Conservation (phyloP, 495 filamentous ascomycete species). For the Xylaria telfairii region DNA sequence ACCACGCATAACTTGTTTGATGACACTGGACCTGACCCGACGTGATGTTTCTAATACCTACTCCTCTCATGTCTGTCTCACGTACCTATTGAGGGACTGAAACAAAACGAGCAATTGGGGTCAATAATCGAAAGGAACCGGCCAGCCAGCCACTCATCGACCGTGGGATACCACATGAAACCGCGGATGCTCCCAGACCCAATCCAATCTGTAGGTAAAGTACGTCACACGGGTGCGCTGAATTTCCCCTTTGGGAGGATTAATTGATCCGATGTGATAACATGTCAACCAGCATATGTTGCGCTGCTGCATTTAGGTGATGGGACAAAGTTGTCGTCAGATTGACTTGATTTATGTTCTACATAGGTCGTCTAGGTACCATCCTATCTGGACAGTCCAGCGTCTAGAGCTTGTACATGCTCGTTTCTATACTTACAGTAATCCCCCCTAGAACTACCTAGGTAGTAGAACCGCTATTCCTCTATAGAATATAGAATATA, state of each 20-base stretch:
- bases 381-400: neutral
- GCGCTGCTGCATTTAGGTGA: neutral
- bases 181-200: neutral
- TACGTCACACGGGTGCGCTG: constrained; percentile 21
- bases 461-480: neutral
- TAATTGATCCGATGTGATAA: neutral
- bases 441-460: too few relatives aligned
- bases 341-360: neutral
- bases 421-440: too few relatives aligned
- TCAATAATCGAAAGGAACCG: neutral
- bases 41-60: neutral
- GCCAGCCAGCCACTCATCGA: neutral
- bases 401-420: too few relatives aligned
- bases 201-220: constrained; percentile 2
- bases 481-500: neutral
- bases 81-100: neutral
- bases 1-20: too few relatives aligned
- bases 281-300: neutral
- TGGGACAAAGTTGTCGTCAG: neutral
- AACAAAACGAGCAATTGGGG: neutral
- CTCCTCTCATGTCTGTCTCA: neutral
- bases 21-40: neutral
- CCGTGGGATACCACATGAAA: constrained; percentile 21
- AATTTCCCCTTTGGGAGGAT: constrained; percentile 1
- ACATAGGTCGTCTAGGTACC: neutral